Conservation (phyloP, 179 eudicot species). For the Nepenthes alata region DNA sequence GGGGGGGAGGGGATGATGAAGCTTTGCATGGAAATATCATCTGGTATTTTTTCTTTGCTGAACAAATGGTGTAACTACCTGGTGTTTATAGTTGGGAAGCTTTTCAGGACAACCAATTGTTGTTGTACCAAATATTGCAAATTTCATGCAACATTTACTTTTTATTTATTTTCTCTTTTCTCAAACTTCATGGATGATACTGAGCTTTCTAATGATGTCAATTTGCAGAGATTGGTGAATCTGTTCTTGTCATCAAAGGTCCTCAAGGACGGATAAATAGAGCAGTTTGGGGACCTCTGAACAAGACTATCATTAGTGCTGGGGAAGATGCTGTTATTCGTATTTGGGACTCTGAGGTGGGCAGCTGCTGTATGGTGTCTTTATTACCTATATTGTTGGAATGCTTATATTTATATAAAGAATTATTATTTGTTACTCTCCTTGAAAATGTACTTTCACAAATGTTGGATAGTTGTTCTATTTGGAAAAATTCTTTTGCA, state of each 20-base stretch:
- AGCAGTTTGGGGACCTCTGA: conserved; percentile 93
- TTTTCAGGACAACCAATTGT: no score
- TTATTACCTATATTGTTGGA: background rate
- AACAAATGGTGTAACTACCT: no score
- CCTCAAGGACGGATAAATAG: conserved; percentile 78
- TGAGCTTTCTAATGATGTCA: background rate
- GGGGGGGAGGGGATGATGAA: no score
- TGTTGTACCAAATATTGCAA: no score
- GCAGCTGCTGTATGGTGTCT: conserved; percentile 6
- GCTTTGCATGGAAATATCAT: no score
- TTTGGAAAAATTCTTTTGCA: background rate
- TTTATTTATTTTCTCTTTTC: no score
- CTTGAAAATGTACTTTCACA: no score
- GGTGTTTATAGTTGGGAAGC: no score
- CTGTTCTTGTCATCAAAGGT: conserved; percentile 55
- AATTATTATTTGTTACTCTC: background rate
- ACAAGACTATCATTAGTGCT: conserved; percentile 69
- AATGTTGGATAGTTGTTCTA: background rate
- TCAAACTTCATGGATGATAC: no score
- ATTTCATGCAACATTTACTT: no score
- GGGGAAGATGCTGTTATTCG: conserved; percentile 85
- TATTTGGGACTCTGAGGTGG: conserved; percentile 81
- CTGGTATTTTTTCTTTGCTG: no score
- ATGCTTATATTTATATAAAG: background rate
- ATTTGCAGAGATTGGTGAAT: conserved; percentile 48